phyloP scores from a whole-genome alignment of 306 rosid genomes.

The Glycyrrhiza uralensis region DNA sequence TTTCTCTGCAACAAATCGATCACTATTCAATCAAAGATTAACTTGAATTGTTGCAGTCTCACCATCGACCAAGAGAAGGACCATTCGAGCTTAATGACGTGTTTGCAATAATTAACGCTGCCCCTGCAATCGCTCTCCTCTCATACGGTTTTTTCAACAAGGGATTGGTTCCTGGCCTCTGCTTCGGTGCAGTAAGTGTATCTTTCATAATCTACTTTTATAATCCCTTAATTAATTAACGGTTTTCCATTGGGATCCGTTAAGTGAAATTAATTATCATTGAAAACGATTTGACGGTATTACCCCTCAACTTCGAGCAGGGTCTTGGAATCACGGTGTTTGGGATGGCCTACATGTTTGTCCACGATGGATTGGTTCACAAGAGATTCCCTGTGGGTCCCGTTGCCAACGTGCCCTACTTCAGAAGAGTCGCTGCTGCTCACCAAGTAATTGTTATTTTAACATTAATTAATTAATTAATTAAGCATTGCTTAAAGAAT shows the following conservation, averaged over 20 bases:
- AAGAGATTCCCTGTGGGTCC: slow-evolving; percentile 99
- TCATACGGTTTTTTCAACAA: slow-evolving; percentile 82
- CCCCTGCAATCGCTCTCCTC: slow-evolving; percentile 85
- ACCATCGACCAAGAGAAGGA: slow-evolving; percentile 94
- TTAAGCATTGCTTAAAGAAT: neutral
- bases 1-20: no score
- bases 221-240: slow-evolving; percentile 15
- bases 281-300: slow-evolving; percentile 19
- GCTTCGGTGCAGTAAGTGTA: slow-evolving; percentile 85
- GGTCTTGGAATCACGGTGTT: slow-evolving; percentile 97
- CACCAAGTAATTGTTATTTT: slow-evolving; percentile 54
- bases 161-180: slow-evolving; percentile 86
- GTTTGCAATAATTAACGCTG: slow-evolving; percentile 83
- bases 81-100: slow-evolving; percentile 93
- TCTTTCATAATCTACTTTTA: slow-evolving; percentile 31
- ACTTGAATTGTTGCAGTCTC: slow-evolving; percentile 60
- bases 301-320: slow-evolving; percentile 30
- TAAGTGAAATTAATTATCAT: neutral
- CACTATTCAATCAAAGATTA: neutral
- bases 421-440: slow-evolving; percentile 85
- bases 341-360: slow-evolving; percentile 98
- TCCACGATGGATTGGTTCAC: slow-evolving; percentile 94
- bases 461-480: neutral
- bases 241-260: slow-evolving; percentile 36
- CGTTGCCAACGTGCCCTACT: slow-evolving; percentile 92